phyloP scores from a whole-genome alignment of 352 stramenopile species.

The Phytophthora foliorum region DNA sequence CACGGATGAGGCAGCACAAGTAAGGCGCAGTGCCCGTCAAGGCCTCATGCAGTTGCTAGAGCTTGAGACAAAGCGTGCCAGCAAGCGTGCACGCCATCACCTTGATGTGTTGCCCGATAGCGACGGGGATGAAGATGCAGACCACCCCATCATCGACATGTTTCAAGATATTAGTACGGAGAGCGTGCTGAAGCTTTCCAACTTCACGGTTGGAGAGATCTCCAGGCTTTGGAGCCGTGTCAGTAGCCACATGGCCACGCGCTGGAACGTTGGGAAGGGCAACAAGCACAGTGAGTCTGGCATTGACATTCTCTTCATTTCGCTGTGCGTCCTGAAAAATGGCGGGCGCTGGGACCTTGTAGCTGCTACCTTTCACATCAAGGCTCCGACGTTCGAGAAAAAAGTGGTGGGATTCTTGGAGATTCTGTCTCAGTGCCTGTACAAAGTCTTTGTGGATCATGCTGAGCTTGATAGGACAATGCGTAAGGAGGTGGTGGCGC shows the following conservation, averaged over 20 bases:
- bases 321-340: conserved; percentile 1
- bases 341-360: background rate
- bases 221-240: background rate
- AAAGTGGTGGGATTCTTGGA: background rate
- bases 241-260: background rate
- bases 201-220: conserved; percentile 6
- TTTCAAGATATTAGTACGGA: background rate
- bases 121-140: background rate
- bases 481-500: background rate
- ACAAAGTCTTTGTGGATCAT: background rate
- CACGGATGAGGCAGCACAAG: background rate
- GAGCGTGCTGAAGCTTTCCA: background rate
- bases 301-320: conserved; percentile 2
- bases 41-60: background rate
- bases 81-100: background rate
- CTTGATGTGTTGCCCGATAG: background rate
- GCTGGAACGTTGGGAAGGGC: background rate
- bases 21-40: background rate
- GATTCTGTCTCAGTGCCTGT: background rate
- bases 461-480: background rate
- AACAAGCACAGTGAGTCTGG: background rate
- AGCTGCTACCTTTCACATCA: background rate
- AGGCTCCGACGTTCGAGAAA: conserved; percentile 2
- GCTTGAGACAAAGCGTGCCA: background rate
- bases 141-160: background rate